phyloP scores from a whole-genome alignment of 2,329 filamentous ascomycete genomes.

The Aureobasidium sp. region DNA sequence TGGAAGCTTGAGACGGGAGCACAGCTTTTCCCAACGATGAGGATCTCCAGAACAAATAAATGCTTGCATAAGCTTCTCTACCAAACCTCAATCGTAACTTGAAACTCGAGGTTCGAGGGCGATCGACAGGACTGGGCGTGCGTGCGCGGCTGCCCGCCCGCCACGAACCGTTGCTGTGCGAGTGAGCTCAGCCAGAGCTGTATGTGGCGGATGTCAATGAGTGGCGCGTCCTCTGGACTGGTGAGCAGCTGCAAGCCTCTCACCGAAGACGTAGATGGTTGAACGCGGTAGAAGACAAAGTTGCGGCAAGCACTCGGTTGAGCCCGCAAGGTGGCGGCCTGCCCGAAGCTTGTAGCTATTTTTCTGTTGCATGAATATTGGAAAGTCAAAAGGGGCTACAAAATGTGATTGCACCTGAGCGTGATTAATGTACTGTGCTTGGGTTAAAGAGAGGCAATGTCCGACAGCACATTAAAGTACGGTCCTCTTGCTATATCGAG shows the following conservation, averaged over 20 bases:
- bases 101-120: slow-evolving; percentile 6
- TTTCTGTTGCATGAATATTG: neutral
- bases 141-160: slow-evolving; percentile 6
- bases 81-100: slow-evolving; percentile 6
- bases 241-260: slow-evolving; percentile 2
- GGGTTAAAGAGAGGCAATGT: slow-evolving; percentile 2
- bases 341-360: neutral
- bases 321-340: slow-evolving; percentile 4
- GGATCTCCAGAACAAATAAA: neutral
- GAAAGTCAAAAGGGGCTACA: neutral
- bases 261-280: neutral
- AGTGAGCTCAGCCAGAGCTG: neutral
- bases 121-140: slow-evolving; percentile 12
- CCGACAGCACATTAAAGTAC: neutral
- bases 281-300: slow-evolving; percentile 1
- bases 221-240: neutral
- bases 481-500: neutral
- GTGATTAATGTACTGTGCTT: slow-evolving; percentile 4
- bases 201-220: slow-evolving; percentile 8
- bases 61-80: neutral
- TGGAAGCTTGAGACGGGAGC: neutral
- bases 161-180: slow-evolving; percentile 12
- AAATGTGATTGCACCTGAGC: slow-evolving; percentile 1
- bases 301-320: slow-evolving; percentile 11
- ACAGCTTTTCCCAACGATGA: neutral